Percentiles rank a stretch among this genome's conserved stretches.
phyloP scores from a whole-genome alignment of 2,329 filamentous ascomycete species.

The Arthroderma uncinatum region DNA sequence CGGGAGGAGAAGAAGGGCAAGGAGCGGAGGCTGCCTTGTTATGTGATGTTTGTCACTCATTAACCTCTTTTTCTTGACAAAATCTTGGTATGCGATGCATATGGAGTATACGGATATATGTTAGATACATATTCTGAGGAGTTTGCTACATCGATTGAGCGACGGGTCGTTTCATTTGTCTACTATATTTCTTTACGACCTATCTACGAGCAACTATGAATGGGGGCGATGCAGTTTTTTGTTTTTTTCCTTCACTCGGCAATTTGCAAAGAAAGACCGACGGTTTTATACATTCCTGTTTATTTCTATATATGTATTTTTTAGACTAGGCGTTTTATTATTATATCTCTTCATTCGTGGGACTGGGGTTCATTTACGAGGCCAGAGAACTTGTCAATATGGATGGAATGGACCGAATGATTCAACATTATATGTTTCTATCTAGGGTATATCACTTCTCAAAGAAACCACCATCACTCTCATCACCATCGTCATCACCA shows the following conservation, averaged over 20 bases:
- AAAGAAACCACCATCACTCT: slow-evolving; percentile 21
- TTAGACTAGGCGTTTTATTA: background rate
- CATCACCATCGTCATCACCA: slow-evolving; percentile 11
- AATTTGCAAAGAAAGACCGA: background rate
- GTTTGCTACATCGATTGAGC: background rate
- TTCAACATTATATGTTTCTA: background rate
- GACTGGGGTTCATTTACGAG: no score
- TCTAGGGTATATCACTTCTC: slow-evolving; percentile 9
- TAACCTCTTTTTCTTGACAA: background rate
- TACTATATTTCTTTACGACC: background rate
- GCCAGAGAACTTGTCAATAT: background rate
- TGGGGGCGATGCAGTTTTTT: background rate
- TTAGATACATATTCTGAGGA: background rate
- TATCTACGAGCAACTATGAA: background rate
- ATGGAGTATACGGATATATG: background rate
- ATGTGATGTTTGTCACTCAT: slow-evolving; percentile 43
- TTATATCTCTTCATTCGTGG: no score
- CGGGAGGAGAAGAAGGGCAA: slow-evolving; percentile 48
- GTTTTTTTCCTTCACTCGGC: background rate
- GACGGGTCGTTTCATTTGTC: background rate
- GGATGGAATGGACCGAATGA: background rate
- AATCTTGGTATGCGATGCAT: background rate
- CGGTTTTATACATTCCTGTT: background rate
- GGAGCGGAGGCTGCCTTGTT: slow-evolving; percentile 52
- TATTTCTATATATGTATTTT: background rate